Conservation (phyloP, 352 stramenopile species). For the Globisporangium alternatum region DNA sequence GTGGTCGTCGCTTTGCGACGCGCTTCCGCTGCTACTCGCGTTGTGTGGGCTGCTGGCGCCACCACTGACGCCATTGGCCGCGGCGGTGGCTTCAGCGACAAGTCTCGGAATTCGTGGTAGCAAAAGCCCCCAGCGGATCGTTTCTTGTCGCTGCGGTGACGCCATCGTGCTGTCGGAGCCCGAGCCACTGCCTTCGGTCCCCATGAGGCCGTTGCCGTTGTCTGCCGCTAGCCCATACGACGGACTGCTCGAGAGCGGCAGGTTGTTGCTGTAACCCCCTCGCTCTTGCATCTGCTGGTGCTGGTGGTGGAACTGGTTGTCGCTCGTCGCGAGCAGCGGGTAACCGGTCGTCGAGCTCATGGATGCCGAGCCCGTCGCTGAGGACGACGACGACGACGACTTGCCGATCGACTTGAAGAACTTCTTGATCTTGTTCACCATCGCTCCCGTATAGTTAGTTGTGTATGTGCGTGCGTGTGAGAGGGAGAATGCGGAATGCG, state of each 20-base stretch:
- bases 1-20: conserved; percentile 5
- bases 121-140: conserved; percentile 33
- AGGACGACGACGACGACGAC: conserved; percentile 16
- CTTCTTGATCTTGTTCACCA: conserved; percentile 53
- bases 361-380: not conserved
- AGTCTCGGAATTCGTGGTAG: conserved; percentile 42
- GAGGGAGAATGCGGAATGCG: not conserved
- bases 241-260: conserved; percentile 6
- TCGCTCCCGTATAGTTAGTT: conserved; percentile 1
- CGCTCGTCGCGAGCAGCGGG: conserved; percentile 15
- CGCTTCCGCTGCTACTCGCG: not conserved
- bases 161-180: not conserved
- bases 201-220: not conserved
- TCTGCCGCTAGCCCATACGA: not conserved
- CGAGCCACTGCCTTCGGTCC: conserved; percentile 5
- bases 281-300: conserved; percentile 10
- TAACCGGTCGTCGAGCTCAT: conserved; percentile 3
- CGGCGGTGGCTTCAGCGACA: conserved; percentile 35
- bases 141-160: not conserved
- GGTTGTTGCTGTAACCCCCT: conserved; percentile 4
- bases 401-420: conserved; percentile 54
- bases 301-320: conserved; percentile 20
- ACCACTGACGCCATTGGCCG: conserved; percentile 9
- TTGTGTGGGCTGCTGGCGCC: not conserved
- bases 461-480: not conserved